Base-by-base conservation (phyloP, 768 basidiomycete genomes). In the Strobilomyces confusus region DNA sequence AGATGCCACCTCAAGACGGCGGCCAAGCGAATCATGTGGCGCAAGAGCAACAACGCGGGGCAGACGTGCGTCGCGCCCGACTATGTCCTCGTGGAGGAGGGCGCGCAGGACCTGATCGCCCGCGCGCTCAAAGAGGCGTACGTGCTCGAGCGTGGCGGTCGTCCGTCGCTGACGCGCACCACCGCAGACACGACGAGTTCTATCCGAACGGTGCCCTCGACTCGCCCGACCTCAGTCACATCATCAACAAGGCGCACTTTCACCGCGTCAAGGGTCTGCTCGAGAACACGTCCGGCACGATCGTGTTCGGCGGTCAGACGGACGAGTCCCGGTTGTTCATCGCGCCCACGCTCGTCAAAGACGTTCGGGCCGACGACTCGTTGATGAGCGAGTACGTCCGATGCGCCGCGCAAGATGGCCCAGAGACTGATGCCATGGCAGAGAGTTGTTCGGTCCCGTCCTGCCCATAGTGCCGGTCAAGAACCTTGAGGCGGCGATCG, bases 401-500 rank as follows among this genome's bases (percentile, higher is more conserved):
- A 42, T 48, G 9, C 20, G 14, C 54, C 38, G 5, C 17, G 15
- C 30, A 14, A 48, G 47, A 9, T 15, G 29, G 43, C 12, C n/a
- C 1, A 29, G 42, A 20, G 8, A 20, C 30, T 57, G 4, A 58
- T n/a, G 14, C 5, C 5, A 42, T 17, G 40, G 0, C 57, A 91
- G 89, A 55, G 92, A 94, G 62, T 77, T 93, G 40, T 93, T 95
- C 59, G 92, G 91, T 0, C 92, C 92, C 9, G 58, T 95, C 11
- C 71, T 95, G 22, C 86, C 89, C 4, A 75, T 95, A 37, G 72
- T 94, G 1, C 79, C 84, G 0, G 83, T 92, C 23, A 79, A 84
- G n/a, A 65, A 78, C 50, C 49, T 89, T 8, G 87, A 91, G 32
- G 84, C 81, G 36, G 91, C 84, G 4, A 83, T 92, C 53, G 76